Evolutionary conservation across 352 stramenopile genomes (phyloP).

Genomic region (Pythium phragmiticola): DNA sequence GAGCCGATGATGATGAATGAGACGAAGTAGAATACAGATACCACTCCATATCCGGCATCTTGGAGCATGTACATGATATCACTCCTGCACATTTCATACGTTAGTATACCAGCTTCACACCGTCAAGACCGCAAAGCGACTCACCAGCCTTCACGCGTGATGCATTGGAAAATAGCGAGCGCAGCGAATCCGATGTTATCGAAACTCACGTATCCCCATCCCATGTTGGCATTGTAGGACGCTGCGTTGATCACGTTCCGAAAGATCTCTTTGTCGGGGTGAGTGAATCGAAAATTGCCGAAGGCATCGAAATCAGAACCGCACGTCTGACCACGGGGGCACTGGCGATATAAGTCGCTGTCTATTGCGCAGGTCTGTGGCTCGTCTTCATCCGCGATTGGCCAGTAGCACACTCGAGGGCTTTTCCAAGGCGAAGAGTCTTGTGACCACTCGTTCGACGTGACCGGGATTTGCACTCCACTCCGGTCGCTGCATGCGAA

Average conservation of each 20-base stretch:
- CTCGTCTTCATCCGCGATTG: conserved; percentile 68
- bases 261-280: conserved; percentile 37
- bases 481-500: conserved; percentile 38
- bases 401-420: conserved; percentile 86
- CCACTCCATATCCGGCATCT: conserved; percentile 42
- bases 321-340: conserved; percentile 43
- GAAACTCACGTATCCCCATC: conserved; percentile 87
- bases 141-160: conserved; percentile 92
- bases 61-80: conserved; percentile 79
- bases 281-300: conserved; percentile 67
- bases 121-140: conserved; percentile 4
- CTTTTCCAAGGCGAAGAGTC: conserved; percentile 51
- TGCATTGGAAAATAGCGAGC: conserved; percentile 88
- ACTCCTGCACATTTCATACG: background rate
- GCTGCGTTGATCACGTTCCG: conserved; percentile 36
- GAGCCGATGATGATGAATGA: conserved; percentile 87
- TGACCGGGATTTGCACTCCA: conserved; percentile 37
- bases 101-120: background rate
- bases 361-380: conserved; percentile 57
- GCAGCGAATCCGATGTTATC: conserved; percentile 85
- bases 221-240: conserved; percentile 72
- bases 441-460: conserved; percentile 39
- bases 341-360: conserved; percentile 36
- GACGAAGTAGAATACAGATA: conserved; percentile 81
- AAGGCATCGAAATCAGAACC: conserved; percentile 61